Percentiles rank a stretch among this genome's conserved stretches.
Evolutionary conservation across 345 rosid genomes (phyloP).

Genomic region (Eucalyptus marginata): DNA sequence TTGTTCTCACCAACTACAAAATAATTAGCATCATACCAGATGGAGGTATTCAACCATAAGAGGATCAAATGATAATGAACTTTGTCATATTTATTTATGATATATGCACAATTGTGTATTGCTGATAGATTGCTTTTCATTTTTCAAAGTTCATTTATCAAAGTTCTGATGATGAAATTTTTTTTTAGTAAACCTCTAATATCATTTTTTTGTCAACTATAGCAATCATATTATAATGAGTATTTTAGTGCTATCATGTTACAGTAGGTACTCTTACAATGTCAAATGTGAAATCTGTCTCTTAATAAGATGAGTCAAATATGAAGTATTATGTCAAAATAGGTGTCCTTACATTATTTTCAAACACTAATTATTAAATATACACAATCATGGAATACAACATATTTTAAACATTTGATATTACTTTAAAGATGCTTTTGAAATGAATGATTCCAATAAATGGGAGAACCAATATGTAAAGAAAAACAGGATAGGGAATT

Average conservation of each 20-base stretch:
- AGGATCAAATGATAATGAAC: background rate
- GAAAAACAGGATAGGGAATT: background rate
- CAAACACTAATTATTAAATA: background rate
- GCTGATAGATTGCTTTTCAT: background rate
- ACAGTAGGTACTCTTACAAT: background rate
- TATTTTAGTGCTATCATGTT: background rate
- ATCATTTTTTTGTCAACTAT: background rate
- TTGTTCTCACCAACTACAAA: background rate
- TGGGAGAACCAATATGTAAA: background rate
- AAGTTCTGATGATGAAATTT: background rate
- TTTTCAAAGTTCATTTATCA: background rate
- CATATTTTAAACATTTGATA: background rate
- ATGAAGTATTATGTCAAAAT: background rate
- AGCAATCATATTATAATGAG: background rate
- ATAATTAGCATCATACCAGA: background rate
- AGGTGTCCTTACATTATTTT: background rate
- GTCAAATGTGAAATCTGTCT: background rate
- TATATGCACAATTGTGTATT: background rate
- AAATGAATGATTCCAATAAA: background rate
- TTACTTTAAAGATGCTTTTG: background rate
- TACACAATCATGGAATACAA: background rate
- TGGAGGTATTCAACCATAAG: background rate
- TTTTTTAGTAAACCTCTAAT: background rate
- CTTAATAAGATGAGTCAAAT: background rate
- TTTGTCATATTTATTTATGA: background rate